Evolutionary conservation across 2,329 filamentous ascomycete species (phyloP).

Genomic region (Venturia pyrina): DNA sequence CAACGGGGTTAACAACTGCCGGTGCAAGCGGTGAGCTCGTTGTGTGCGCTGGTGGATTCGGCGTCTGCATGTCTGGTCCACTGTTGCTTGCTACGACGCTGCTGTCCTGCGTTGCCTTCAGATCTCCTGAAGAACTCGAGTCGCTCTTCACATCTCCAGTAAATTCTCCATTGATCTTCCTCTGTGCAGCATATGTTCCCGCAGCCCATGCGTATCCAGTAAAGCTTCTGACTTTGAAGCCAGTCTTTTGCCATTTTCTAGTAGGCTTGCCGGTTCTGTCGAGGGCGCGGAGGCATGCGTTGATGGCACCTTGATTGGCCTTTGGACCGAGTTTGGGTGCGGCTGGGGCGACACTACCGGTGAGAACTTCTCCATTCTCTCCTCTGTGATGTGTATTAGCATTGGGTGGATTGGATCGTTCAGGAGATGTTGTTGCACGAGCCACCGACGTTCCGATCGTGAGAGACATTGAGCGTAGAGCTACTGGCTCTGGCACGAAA

Average conservation of each 20-base stretch:
- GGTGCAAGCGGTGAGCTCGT: constrained; percentile 43
- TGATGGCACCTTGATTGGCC: constrained; percentile 94
- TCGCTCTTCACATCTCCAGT: constrained; percentile 52
- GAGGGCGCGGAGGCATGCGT: constrained; percentile 85
- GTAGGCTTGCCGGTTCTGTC: constrained; percentile 88
- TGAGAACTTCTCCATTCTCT: constrained; percentile 40
- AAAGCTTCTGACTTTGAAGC: constrained; percentile 82
- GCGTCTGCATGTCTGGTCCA: constrained; percentile 36
- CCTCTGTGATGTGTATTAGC: background rate
- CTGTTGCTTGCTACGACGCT: constrained; percentile 49
- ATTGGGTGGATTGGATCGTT: background rate
- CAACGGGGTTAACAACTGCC: background rate
- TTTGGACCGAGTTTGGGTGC: constrained; percentile 77
- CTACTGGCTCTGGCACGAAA: background rate
- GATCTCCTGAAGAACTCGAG: constrained; percentile 44
- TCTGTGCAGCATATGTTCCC: constrained; percentile 73
- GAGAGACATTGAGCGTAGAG: background rate
- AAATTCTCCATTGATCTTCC: constrained; percentile 35
- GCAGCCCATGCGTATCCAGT: constrained; percentile 79
- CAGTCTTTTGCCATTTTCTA: constrained; percentile 78
- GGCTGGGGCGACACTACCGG: constrained; percentile 26
- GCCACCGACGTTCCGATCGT: background rate
- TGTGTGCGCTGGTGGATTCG: constrained; percentile 18
- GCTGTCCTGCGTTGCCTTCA: constrained; percentile 42
- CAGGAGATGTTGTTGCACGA: background rate